Percentiles rank a stretch among this genome's conserved stretches.
These are phyloP conservation scores for Ascosphaera apis DNA, from an alignment of 2,329 filamentous ascomycete species.

Conservation along the genomic window DNA sequence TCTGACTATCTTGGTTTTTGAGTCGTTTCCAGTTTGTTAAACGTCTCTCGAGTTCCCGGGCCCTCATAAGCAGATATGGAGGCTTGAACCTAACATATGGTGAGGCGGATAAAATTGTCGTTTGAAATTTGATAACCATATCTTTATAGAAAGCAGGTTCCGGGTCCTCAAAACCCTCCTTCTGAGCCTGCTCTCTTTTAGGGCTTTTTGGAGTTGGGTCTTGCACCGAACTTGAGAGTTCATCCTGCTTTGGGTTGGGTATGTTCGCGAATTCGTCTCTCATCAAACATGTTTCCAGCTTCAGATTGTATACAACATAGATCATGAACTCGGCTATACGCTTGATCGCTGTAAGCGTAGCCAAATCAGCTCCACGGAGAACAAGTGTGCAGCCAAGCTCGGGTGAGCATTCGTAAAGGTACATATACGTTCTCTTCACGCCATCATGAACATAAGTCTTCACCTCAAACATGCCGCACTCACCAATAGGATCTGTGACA, in stretches of 20 bases:
- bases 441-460: constrained; percentile 80
- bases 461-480: constrained; percentile 73
- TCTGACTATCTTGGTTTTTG: constrained; percentile 40
- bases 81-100: constrained; percentile 91
- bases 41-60: constrained; percentile 70
- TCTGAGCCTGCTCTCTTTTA: background rate
- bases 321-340: constrained; percentile 96
- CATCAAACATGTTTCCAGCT: constrained; percentile 84
- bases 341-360: constrained; percentile 57
- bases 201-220: background rate
- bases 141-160: constrained; percentile 88
- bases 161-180: constrained; percentile 30
- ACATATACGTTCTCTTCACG: constrained; percentile 84
- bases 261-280: constrained; percentile 78
- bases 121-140: constrained; percentile 81
- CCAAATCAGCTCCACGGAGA: constrained; percentile 54
- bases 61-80: constrained; percentile 77
- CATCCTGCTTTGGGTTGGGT: constrained; percentile 22
- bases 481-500: constrained; percentile 49
- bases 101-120: constrained; percentile 79
- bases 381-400: constrained; percentile 90
- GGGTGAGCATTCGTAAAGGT: constrained; percentile 70
- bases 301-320: constrained; percentile 94
- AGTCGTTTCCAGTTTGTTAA: constrained; percentile 62
- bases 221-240: background rate